phyloP scores from a whole-genome alignment of 2,329 filamentous ascomycete species.

The Trichocomaceae sp. region DNA sequence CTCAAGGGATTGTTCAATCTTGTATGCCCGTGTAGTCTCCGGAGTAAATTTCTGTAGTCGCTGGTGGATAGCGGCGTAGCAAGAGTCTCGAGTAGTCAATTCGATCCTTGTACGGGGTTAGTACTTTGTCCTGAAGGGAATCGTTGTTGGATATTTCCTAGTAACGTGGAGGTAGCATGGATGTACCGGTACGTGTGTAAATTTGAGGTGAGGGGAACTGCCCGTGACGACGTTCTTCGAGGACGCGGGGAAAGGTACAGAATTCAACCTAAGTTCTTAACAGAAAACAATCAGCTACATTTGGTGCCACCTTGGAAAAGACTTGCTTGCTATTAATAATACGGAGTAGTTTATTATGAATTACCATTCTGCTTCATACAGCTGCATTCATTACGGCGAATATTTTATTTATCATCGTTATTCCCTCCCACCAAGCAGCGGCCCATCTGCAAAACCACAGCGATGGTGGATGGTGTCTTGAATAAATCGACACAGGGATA shows the following conservation, averaged over 20 bases:
- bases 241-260: constrained; percentile 23
- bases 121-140: background rate
- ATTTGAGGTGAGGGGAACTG: constrained; percentile 4
- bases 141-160: background rate
- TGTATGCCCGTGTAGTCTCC: background rate
- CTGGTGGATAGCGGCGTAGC: background rate
- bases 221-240: constrained; percentile 9
- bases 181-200: constrained; percentile 10
- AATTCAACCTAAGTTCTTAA: too few species aligned
- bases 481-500: background rate
- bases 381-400: background rate
- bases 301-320: background rate
- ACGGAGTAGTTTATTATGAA: background rate
- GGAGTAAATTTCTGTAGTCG: background rate
- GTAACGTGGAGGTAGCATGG: background rate
- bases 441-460: background rate
- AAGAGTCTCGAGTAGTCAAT: constrained; percentile 4
- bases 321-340: background rate
- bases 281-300: too few species aligned
- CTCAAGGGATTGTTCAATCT: background rate
- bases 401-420: constrained; percentile 8
- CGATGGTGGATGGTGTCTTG: background rate
- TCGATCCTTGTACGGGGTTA: background rate
- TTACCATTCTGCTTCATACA: background rate
- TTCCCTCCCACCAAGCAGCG: background rate